Base-by-base conservation (phyloP, 1,284 basidiomycete genomes). In the Microbotryum intermedium region DNA sequence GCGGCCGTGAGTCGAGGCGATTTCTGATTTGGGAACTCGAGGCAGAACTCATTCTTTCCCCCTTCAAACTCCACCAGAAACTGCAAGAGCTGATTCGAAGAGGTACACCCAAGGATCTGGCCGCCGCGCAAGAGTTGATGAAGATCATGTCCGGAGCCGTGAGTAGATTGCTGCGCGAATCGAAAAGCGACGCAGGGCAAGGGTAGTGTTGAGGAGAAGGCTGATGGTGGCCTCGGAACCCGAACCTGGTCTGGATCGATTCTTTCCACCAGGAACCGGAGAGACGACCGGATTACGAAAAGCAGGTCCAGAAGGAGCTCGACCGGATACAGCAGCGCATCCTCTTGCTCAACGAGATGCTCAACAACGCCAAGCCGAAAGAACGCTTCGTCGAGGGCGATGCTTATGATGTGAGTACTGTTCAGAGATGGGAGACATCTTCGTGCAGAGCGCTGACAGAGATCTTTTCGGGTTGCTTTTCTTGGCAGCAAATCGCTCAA, bases 51-150 rank as follows among this genome's bases (percentile, higher is more conserved):
- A 39, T 39, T 16, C 39, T 61, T 6, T 44, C 55, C 53, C 30
- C 49, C 18, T 55, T 4, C 30, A 25, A 39, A 21, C n/a, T 16
- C 5, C 68, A 16, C 34, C 18, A 79, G 79, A 98, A 99, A 80
- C 80, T 99, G 29, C 95, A 99, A 77, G 95, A 99, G 74, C 83
- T 98, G 34, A 97, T 99, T 68, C 84, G 95, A 56, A 81, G 95
- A 59, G 95, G 94, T 10, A 95, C 92, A 21, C 95, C 95, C 0
- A 83, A 90, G 62, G 95, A 99, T 75, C 81, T 99, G 7, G 89
- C 88, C 0, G 90, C 88, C 11, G 95, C 95, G 2, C 94, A 98
- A 72, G 94, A 99, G 71, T 80, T 99, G 49, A 98, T 99, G 93
- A 97, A 97, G 75, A 79, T 86, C 2, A 83, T 98, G 57, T 87